phyloP scores from a whole-genome alignment of 495 filamentous ascomycete genomes.

The Hyaloscypha variabilis region DNA sequence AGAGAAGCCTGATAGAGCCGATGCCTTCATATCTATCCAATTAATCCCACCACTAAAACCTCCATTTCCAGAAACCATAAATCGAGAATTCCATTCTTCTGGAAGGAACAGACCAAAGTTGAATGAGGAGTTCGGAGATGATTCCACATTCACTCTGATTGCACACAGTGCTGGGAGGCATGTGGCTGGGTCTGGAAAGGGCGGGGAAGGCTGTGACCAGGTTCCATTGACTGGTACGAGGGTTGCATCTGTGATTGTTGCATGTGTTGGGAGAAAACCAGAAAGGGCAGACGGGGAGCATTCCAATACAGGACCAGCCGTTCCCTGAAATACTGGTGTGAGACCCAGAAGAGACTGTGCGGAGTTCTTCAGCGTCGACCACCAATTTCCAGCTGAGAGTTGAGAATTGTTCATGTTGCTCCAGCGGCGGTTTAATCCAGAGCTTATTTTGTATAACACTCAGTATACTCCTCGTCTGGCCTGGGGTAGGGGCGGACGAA shows the following conservation, averaged over 20 bases:
- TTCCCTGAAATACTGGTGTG: not conserved
- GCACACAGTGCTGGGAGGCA: constrained; percentile 52
- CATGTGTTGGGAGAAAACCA: constrained; percentile 6
- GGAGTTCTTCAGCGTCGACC: constrained; percentile 3
- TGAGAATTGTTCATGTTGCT: constrained; percentile 4
- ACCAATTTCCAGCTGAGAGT: not conserved
- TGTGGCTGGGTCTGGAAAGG: constrained; percentile 46
- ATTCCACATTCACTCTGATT: constrained; percentile 47
- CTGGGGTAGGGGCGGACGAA: no score
- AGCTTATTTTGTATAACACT: no score
- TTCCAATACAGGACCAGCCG: not conserved
- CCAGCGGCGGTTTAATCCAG: no score
- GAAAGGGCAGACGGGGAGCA: constrained; percentile 4
- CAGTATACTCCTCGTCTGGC: no score
- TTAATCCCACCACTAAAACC: constrained; percentile 57
- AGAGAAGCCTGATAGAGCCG: constrained; percentile 50
- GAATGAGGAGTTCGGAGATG: constrained; percentile 44
- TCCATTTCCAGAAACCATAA: constrained; percentile 52
- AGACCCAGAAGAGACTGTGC: constrained; percentile 4
- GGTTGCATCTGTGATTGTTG: not conserved
- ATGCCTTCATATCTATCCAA: constrained; percentile 53
- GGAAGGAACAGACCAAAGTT: constrained; percentile 56
- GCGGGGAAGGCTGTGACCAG: constrained; percentile 7
- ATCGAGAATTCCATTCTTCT: constrained; percentile 50
- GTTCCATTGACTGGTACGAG: constrained; percentile 5